These are phyloP conservation scores for Pseudognaphalium luteoalbum DNA, from an alignment of 129 eudicot species.

Conservation along the genomic window DNA sequence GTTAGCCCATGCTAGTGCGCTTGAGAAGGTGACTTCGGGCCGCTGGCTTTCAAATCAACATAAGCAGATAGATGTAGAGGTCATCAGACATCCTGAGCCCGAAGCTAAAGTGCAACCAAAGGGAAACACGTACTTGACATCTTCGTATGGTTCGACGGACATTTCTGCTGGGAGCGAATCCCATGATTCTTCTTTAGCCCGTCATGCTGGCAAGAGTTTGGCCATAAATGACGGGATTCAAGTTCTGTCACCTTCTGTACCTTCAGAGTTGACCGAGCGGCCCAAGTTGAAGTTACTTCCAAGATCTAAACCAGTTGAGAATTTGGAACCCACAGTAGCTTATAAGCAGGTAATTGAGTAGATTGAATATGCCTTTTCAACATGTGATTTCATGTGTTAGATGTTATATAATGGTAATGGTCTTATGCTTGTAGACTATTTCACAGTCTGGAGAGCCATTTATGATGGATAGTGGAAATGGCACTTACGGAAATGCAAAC, in stretches of 20 bases:
- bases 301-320: slow-evolving; percentile 72
- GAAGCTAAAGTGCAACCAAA: slow-evolving; percentile 34
- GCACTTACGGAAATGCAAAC: slow-evolving; percentile 32
- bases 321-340: slow-evolving; percentile 36
- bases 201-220: slow-evolving; percentile 51
- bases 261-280: slow-evolving; percentile 57
- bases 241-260: slow-evolving; percentile 38
- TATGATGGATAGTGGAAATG: slow-evolving; percentile 34
- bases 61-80: slow-evolving; percentile 63
- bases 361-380: background rate
- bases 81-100: slow-evolving; percentile 48
- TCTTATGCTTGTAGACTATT: slow-evolving; percentile 32
- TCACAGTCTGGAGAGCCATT: slow-evolving; percentile 40
- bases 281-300: slow-evolving; percentile 87
- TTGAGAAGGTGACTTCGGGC: slow-evolving; percentile 89
- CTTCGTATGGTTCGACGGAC: slow-evolving; percentile 30
- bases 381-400: background rate
- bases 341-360: slow-evolving; percentile 52
- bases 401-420: slow-evolving; percentile 2
- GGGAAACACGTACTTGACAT: slow-evolving; percentile 33
- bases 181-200: slow-evolving; percentile 33
- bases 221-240: slow-evolving; percentile 42
- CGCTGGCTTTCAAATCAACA: slow-evolving; percentile 84
- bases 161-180: slow-evolving; percentile 28
- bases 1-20: slow-evolving; percentile 92